These are phyloP conservation scores for Plantago ovata DNA, from an alignment of 257 asterid species.

Conservation along the genomic window DNA sequence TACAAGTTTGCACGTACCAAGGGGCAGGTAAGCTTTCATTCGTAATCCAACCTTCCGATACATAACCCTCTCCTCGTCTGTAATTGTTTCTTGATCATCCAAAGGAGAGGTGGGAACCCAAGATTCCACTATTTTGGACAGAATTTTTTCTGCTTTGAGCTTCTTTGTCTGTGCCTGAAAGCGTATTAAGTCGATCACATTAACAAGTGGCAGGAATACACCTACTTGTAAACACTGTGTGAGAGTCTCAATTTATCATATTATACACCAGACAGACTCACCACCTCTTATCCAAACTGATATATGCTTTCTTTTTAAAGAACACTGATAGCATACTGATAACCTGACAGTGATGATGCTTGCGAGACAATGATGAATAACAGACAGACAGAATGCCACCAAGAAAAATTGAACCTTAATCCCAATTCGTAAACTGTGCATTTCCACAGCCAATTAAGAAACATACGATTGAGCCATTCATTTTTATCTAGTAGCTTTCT, in stretches of 20 bases:
- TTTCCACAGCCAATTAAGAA: no score
- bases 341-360: neutral
- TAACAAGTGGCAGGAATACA: conserved; percentile 11
- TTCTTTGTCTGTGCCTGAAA: conserved; percentile 87
- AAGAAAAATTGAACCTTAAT: no score
- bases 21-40: conserved; percentile 92
- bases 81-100: conserved; percentile 92
- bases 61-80: conserved; percentile 94
- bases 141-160: conserved; percentile 82
- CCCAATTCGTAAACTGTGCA: no score
- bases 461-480: no score
- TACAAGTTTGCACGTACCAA: conserved; percentile 54
- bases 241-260: neutral
- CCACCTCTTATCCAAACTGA: conserved; percentile 11
- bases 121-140: conserved; percentile 77
- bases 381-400: neutral
- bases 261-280: neutral
- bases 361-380: conserved; percentile 2
- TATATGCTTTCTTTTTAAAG: neutral
- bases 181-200: conserved; percentile 20
- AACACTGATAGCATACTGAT: neutral
- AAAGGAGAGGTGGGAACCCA: conserved; percentile 90
- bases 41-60: conserved; percentile 82
- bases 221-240: conserved; percentile 17
- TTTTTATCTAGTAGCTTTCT: no score